Conservation (phyloP, 768 basidiomycete genomes). For the Calocybe indica region DNA sequence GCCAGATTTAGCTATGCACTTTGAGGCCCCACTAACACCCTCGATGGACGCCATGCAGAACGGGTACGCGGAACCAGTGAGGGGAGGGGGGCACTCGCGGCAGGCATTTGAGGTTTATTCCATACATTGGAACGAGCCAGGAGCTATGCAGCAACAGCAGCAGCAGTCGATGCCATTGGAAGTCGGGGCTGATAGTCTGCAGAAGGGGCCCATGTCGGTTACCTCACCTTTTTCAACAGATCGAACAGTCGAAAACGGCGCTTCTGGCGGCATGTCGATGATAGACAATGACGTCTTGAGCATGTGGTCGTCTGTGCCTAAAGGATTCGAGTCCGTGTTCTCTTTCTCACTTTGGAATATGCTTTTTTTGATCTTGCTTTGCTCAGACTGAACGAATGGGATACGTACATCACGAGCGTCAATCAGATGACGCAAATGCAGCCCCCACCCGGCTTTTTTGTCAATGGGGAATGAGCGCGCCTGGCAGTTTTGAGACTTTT, state of each 20-base stretch:
- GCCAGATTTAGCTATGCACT: background rate
- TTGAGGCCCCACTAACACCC: background rate
- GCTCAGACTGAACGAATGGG: conserved; percentile 37
- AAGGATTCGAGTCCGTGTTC: conserved; percentile 49
- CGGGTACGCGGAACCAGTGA: background rate
- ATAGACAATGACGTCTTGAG: conserved; percentile 47
- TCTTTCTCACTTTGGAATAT: background rate
- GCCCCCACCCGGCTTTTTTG: too few species aligned
- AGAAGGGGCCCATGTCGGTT: background rate
- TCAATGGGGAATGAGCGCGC: too few species aligned
- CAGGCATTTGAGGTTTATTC: background rate
- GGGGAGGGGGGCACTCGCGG: background rate
- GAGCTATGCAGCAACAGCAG: background rate
- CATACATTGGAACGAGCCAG: background rate
- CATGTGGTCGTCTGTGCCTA: conserved; percentile 61
- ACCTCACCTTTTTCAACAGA: background rate
- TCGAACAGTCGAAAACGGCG: background rate
- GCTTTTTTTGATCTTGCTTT: background rate
- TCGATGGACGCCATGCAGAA: background rate
- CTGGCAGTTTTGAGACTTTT: too few species aligned
- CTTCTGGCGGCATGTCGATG: conserved; percentile 16
- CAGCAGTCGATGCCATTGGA: background rate
- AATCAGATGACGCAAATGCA: conserved; percentile 20
- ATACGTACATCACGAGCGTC: conserved; percentile 32
- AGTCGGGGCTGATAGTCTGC: background rate